phyloP scores from a whole-genome alignment of 177 flowering plant genomes.

The Vitis hybrid region DNA sequence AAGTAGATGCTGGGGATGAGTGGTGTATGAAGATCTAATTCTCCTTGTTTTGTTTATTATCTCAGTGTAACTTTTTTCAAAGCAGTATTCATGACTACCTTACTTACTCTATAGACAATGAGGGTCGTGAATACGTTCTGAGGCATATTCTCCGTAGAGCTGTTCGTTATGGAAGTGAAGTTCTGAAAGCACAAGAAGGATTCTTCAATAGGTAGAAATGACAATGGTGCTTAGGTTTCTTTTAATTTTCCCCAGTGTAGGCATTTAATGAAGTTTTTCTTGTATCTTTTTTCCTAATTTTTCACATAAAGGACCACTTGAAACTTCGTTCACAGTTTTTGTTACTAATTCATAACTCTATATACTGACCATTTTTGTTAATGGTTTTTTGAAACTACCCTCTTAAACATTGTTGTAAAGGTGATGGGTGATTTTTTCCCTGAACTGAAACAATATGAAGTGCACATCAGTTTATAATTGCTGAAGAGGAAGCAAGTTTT shows the following conservation, averaged over 20 bases:
- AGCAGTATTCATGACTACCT: no score
- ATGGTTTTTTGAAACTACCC: constrained; percentile 34
- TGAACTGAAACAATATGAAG: constrained; percentile 75
- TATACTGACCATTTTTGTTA: not conserved
- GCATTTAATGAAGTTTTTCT: no score
- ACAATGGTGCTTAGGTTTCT: not conserved
- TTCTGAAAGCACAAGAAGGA: constrained; percentile 83
- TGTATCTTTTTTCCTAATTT: no score
- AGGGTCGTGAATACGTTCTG: constrained; percentile 94
- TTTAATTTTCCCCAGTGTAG: no score
- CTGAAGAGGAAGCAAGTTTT: constrained; percentile 85
- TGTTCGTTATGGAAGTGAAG: constrained; percentile 96
- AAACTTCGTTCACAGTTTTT: no score
- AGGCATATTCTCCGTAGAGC: constrained; percentile 97
- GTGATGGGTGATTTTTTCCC: constrained; percentile 90
- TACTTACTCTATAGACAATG: constrained; percentile 57
- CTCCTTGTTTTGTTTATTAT: no score
- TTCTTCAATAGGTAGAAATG: constrained; percentile 79
- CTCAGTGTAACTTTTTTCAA: no score
- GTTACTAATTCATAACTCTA: no score
- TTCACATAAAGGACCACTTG: no score
- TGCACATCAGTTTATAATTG: constrained; percentile 58
- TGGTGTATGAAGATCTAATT: no score
- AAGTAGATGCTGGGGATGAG: no score
- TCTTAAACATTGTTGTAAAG: constrained; percentile 67